Base-by-base conservation (phyloP, 1,139 yeast genomes). In the Suhomyces anneliseae region DNA sequence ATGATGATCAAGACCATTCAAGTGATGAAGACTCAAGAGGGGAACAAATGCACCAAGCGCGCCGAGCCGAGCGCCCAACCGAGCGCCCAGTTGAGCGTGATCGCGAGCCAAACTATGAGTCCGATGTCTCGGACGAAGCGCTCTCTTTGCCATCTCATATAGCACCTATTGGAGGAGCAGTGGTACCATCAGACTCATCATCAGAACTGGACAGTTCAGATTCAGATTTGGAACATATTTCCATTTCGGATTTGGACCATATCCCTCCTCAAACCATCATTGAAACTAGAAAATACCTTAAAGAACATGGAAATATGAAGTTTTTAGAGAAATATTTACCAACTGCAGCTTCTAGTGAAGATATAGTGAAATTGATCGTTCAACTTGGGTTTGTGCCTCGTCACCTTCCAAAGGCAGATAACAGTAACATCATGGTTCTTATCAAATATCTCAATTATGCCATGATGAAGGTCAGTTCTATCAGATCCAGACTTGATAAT, bases 271-370 rank as follows among this genome's bases (percentile, higher is more conserved):
- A 49, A 36, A 48, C 48, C 7, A 59, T 70, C 14, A 55, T 55
- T 7, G 66, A 76, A 47, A 83, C 90, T 1, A 76, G 93, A 49
- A 69, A 72, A 47, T 83, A 61, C 55, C 65, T 90, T 46, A 86
- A 85, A 59, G 63, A 68, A n/a, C 64, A 79, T 49, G 96, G 96
- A 0, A 74, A 81, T 32, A 66, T 76, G 52, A 64, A 68, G 50
- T 85, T 87, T 55, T 65, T 89, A 45, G 80, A 79, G 47, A 70
- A 72, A 40, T 86, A 79, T 55, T 64, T 87, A 32, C 88, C 92
- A 0, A 73, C 77, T 1, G 77, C 79, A 2, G 82, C 89, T 11
- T 71, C 79, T 15, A 71, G 81, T 10, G 70, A 77, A 26, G 83
- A 83, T 55, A 73, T 85, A 29, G 58, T 79, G 31, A 66, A 61